Conservation (phyloP, 352 stramenopile genomes). For the Globisporangium carolinianum region DNA sequence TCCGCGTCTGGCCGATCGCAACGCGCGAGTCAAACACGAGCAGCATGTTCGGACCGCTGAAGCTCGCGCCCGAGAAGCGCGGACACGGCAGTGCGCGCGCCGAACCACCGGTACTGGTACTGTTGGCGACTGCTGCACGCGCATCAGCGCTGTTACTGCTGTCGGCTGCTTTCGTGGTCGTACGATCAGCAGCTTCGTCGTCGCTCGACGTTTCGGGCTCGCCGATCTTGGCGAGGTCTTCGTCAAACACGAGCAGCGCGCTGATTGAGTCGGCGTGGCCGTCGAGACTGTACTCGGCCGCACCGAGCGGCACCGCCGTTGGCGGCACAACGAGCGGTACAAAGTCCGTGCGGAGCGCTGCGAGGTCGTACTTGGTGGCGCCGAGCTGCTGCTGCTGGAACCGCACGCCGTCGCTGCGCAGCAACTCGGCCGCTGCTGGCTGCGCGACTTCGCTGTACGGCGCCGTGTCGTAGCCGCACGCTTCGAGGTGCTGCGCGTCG, state of each 20-base stretch:
- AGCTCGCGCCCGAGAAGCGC: constrained; percentile 70
- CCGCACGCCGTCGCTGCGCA: constrained; percentile 24
- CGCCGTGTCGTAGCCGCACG: constrained; percentile 46
- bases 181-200: constrained; percentile 4
- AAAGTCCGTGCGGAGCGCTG: constrained; percentile 66
- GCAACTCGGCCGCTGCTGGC: constrained; percentile 5
- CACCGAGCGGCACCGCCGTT: constrained; percentile 41
- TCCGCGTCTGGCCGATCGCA: constrained; percentile 64
- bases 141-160: not conserved
- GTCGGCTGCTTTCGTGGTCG: not conserved
- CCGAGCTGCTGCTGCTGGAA: constrained; percentile 11
- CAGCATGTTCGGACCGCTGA: constrained; percentile 81
- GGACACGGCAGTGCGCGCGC: constrained; percentile 56
- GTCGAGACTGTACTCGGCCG: constrained; percentile 58
- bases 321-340: constrained; percentile 61
- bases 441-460: constrained; percentile 18
- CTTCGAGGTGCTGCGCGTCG: constrained; percentile 53
- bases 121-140: not conserved
- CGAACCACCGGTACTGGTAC: constrained; percentile 3
- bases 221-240: constrained; percentile 55
- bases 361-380: constrained; percentile 62
- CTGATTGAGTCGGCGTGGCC: constrained; percentile 38
- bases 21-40: constrained; percentile 80
- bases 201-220: constrained; percentile 17
- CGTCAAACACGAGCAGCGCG: constrained; percentile 55